Conservation (phyloP, 495 filamentous ascomycete species). For the Penicillium samsonianum region DNA sequence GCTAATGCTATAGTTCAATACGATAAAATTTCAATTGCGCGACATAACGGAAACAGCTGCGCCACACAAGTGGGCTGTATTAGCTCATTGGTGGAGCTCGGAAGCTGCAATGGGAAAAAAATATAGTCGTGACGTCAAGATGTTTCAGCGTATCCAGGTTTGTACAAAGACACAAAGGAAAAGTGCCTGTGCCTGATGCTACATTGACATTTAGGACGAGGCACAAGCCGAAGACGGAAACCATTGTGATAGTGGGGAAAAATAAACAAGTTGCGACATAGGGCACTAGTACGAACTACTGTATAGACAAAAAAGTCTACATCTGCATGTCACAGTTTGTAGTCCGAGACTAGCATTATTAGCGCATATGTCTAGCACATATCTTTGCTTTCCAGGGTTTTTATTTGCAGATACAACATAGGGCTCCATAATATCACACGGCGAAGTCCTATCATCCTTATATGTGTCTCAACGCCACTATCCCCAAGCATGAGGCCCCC, state of each 20-base stretch:
- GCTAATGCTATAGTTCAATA: constrained; percentile 5
- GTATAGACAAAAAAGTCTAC: neutral
- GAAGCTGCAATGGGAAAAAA: constrained; percentile 9
- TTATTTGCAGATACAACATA: constrained; percentile 38
- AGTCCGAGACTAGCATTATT: constrained; percentile 1
- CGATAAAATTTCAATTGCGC: constrained; percentile 2
- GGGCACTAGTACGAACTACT: neutral
- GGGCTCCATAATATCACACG: neutral
- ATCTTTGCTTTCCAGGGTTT: constrained; percentile 42
- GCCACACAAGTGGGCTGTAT: constrained; percentile 25
- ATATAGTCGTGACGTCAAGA: constrained; percentile 30
- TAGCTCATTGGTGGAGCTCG: constrained; percentile 12
- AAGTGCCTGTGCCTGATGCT: constrained; percentile 19
- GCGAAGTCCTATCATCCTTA: neutral
- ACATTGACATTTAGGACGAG: constrained; percentile 10
- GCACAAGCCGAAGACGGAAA: constrained; percentile 7
- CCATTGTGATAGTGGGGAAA: neutral
- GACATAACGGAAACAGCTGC: constrained; percentile 9
- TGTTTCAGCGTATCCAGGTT: constrained; percentile 24
- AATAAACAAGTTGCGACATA: neutral
- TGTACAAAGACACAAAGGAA: constrained; percentile 4
- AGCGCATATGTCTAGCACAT: constrained; percentile 28
- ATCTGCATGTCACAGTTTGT: constrained; percentile 3
- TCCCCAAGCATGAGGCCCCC: neutral
- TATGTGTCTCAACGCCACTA: neutral